Evolutionary conservation across 2,329 filamentous ascomycete species (phyloP).

Genomic region (Ceratocystis eucalypticola): DNA sequence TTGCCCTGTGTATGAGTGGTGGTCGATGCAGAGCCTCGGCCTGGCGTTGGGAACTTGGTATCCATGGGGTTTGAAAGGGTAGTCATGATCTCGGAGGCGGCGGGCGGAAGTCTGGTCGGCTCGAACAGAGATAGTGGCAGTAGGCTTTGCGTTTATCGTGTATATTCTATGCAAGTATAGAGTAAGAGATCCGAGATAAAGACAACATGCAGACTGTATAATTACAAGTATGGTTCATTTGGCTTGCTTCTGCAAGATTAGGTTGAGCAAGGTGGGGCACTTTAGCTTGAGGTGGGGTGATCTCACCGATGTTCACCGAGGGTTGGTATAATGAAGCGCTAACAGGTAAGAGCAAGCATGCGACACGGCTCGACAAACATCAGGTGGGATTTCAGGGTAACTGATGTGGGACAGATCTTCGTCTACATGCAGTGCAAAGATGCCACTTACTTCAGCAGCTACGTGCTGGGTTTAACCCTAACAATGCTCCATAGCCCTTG

Average conservation of each 20-base stretch:
- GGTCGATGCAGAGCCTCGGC: conserved; percentile 40
- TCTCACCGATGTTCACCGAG: conserved; percentile 3
- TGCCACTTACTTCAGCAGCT: too few relatives aligned
- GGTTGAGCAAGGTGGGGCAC: background rate
- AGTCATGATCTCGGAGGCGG: conserved; percentile 6
- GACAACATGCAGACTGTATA: too few relatives aligned
- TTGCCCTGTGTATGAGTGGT: conserved; percentile 43
- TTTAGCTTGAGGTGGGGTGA: background rate
- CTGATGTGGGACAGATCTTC: background rate
- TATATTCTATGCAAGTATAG: background rate
- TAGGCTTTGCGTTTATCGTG: background rate
- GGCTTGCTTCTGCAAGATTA: too few relatives aligned
- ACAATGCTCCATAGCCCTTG: background rate
- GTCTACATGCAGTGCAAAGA: background rate
- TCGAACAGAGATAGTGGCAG: background rate
- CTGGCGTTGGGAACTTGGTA: conserved; percentile 42
- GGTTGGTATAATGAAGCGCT: background rate
- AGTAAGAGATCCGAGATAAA: too few relatives aligned
- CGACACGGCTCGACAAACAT: background rate
- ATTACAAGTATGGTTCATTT: too few relatives aligned
- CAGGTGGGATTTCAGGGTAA: background rate
- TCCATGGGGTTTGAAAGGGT: conserved; percentile 26
- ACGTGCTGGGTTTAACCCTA: background rate
- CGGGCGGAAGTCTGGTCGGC: background rate
- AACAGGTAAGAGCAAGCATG: background rate